A percentile compares a stretch with the other conserved stretches of the same genome.
Conservation (phyloP, 768 basidiomycete genomes). For the Dentipellis sp. region DNA sequence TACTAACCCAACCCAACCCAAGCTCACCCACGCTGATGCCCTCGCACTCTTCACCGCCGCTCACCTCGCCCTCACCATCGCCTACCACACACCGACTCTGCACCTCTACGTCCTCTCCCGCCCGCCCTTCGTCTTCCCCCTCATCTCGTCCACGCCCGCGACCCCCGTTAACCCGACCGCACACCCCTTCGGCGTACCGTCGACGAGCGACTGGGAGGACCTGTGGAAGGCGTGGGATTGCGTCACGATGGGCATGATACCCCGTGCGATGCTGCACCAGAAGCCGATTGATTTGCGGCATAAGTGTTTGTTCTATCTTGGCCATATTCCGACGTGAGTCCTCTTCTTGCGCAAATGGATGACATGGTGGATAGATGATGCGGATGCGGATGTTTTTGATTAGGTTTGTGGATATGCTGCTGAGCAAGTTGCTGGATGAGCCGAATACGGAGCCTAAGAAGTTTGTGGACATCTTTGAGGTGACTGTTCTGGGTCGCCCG, state of each 20-base stretch:
- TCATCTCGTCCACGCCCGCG: not conserved
- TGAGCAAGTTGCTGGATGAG: conserved; percentile 65
- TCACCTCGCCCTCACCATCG: not conserved
- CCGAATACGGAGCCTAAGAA: conserved; percentile 76
- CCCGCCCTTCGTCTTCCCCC: not conserved
- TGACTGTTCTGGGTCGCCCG: conserved; percentile 17
- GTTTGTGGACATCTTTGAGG: conserved; percentile 83
- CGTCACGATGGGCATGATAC: conserved; percentile 76
- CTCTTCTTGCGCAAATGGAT: too few species aligned
- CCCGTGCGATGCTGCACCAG: conserved; percentile 72
- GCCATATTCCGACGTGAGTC: conserved; percentile 69
- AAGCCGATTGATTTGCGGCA: conserved; percentile 93
- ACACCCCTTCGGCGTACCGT: conserved; percentile 60
- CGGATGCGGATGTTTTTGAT: not conserved
- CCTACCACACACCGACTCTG: not conserved
- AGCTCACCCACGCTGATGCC: not conserved
- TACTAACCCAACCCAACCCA: not conserved
- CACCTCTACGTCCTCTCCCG: not conserved
- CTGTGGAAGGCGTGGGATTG: conserved; percentile 90
- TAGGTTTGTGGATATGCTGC: conserved; percentile 78
- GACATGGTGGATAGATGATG: too few species aligned
- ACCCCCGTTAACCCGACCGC: conserved; percentile 9
- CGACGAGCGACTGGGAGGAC: conserved; percentile 65
- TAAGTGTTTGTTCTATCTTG: conserved; percentile 91
- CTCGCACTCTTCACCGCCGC: not conserved